Evolutionary conservation across 805 yeast species (phyloP), one percentile per base, ranked within the genome.

Genomic region (Starmerella asiatica): DNA sequence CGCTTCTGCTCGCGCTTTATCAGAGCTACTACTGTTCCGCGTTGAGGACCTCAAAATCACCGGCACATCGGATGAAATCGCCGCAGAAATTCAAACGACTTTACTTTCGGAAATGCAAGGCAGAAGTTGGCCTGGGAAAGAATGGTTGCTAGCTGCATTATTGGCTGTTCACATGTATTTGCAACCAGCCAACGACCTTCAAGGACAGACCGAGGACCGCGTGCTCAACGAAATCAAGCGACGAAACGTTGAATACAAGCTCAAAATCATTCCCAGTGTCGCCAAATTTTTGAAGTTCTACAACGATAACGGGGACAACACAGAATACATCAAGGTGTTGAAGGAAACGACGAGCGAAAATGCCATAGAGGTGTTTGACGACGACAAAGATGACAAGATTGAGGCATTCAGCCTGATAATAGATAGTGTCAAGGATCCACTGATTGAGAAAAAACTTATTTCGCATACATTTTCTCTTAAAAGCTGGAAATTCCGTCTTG

Each of bases 61-160:
- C 15, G 32, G 20, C 7, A 5, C 21, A 6, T 30, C 32, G 8
- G 32, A 30, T 6, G 20, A 8, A 7, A 8, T 14, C 18, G 17
- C 17, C 21, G 20, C 5, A 11, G 5, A 16, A 16, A 15, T 7
- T 12, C 7, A 14, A 41, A 58, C 62, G 0, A 61, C 75, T 5
- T 62, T 84, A 34, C 55, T 80, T 15, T 68, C 67, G 21, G 73
- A 93, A 0, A 66, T 76, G 40, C 64, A 68, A 40, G 95, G 95
- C 1, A 72, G 93, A 44, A 71, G 88, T 8, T 88, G 94, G 91
- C 67, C 68, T 14, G 97, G 96, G 5, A 88, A 88, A 52, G 95
- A 85, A 49, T 58, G 66, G 21, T 69, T 91, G 1, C 62, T 84
- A 16, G 74, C 73, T 28, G 81, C 94, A 0, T 60, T 86, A 39